These are phyloP conservation scores for Blastobotrys illinoisensis DNA, from an alignment of 1,139 yeast species.

Conservation along the genomic window DNA sequence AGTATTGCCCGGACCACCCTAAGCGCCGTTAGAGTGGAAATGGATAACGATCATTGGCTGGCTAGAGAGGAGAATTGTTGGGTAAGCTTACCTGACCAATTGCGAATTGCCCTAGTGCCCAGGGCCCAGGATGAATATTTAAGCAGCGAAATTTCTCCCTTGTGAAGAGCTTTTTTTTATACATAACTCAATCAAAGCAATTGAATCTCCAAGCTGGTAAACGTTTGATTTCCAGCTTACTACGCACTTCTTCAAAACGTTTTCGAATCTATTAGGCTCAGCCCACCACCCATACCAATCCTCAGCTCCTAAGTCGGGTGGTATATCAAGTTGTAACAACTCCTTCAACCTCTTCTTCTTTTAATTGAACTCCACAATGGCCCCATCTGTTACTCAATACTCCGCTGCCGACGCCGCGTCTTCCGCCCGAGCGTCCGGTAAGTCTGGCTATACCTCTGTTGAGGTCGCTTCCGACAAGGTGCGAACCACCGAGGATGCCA, in stretches of 20 bases:
- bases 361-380: slow-evolving; percentile 24
- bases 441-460: slow-evolving; percentile 43
- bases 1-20: neutral
- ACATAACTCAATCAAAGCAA: neutral
- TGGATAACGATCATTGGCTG: neutral
- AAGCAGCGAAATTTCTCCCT: neutral
- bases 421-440: slow-evolving; percentile 30
- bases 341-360: slow-evolving; percentile 6
- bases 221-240: neutral
- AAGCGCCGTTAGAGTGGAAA: neutral
- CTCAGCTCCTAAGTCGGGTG: slow-evolving; percentile 35
- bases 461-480: slow-evolving; percentile 58
- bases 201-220: neutral
- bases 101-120: too few species aligned
- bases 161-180: neutral
- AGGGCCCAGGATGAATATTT: neutral
- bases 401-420: slow-evolving; percentile 29
- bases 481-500: slow-evolving; percentile 50
- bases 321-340: slow-evolving; percentile 20
- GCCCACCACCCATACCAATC: slow-evolving; percentile 35
- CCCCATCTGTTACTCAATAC: slow-evolving; percentile 30
- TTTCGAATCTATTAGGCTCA: slow-evolving; percentile 30
- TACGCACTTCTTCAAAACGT: slow-evolving; percentile 22
- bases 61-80: neutral
- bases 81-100: neutral